These are phyloP conservation scores for Collybiopsis confluens DNA, from an alignment of 768 basidiomycete genomes.

Conservation along the genomic window DNA sequence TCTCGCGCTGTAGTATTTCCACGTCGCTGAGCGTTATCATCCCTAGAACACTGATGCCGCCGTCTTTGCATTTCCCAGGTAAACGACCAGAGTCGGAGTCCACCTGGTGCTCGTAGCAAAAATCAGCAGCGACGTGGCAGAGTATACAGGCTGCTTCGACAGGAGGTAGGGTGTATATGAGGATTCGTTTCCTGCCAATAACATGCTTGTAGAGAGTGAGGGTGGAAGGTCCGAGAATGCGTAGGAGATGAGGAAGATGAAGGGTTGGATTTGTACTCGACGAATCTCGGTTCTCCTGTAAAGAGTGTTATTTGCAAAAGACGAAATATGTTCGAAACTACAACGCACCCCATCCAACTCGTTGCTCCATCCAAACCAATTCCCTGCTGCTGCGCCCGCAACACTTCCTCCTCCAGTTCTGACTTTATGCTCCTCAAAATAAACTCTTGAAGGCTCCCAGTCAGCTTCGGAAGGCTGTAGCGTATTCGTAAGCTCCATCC, in stretches of 20 bases:
- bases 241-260: conserved; percentile 71
- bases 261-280: conserved; percentile 48
- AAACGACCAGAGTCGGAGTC: conserved; percentile 21
- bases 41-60: conserved; percentile 68
- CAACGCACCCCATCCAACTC: conserved; percentile 54
- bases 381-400: conserved; percentile 50
- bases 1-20: conserved; percentile 54
- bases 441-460: conserved; percentile 58
- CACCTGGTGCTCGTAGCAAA: conserved; percentile 42
- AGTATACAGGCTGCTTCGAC: conserved; percentile 78
- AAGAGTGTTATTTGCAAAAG: background rate
- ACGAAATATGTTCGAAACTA: background rate
- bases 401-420: too few species aligned
- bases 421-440: conserved; percentile 63
- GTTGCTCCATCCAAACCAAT: conserved; percentile 66
- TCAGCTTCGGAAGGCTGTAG: conserved; percentile 50
- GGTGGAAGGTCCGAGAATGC: conserved; percentile 74
- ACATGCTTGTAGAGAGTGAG: conserved; percentile 79
- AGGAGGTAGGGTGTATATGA: conserved; percentile 76
- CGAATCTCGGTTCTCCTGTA: conserved; percentile 23
- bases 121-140: conserved; percentile 61
- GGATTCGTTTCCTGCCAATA: conserved; percentile 66
- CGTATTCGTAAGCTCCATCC: conserved; percentile 40
- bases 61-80: conserved; percentile 42
- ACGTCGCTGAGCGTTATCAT: conserved; percentile 78